Evolutionary conservation across 768 basidiomycete species (phyloP).

Genomic region (Neoboletus subvelutipes): DNA sequence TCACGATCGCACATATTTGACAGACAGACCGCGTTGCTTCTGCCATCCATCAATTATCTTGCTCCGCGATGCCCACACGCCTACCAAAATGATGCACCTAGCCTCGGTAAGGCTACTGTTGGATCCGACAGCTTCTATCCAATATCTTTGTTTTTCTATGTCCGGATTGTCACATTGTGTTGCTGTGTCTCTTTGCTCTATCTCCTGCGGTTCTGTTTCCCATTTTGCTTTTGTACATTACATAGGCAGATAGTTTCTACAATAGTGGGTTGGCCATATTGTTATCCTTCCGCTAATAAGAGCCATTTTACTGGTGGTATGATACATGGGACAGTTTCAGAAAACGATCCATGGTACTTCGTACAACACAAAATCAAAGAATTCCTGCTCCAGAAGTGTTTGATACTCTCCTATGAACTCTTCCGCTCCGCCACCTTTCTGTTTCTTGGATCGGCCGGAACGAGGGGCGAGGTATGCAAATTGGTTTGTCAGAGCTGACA

Average conservation of each 20-base stretch:
- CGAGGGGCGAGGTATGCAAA: slow-evolving; percentile 81
- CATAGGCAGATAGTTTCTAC: slow-evolving; percentile 48
- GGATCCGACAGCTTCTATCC: slow-evolving; percentile 16
- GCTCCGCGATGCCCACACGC: slow-evolving; percentile 14
- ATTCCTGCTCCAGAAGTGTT: slow-evolving; percentile 91
- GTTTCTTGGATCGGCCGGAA: slow-evolving; percentile 47
- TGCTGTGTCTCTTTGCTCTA: slow-evolving; percentile 23
- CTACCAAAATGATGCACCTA: slow-evolving; percentile 9
- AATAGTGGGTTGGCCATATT: slow-evolving; percentile 57
- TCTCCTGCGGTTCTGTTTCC: slow-evolving; percentile 20
- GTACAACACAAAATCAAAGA: slow-evolving; percentile 91
- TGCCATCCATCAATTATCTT: slow-evolving; percentile 13
- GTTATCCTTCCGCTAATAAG: slow-evolving; percentile 62
- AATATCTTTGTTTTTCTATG: slow-evolving; percentile 14
- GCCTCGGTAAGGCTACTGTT: slow-evolving; percentile 12
- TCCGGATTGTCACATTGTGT: slow-evolving; percentile 17
- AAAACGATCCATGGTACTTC: slow-evolving; percentile 90
- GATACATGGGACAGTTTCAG: slow-evolving; percentile 31
- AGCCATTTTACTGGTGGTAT: slow-evolving; percentile 34
- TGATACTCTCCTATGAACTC: slow-evolving; percentile 92
- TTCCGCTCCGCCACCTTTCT: slow-evolving; percentile 41
- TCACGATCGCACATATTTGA: slow-evolving; percentile 20
- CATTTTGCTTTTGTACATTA: slow-evolving; percentile 38
- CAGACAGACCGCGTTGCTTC: slow-evolving; percentile 21
- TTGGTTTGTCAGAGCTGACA: slow-evolving; percentile 69